Evolutionary conservation across 495 filamentous ascomycete genomes (phyloP).

Genomic region (Penicillium coffeae): DNA sequence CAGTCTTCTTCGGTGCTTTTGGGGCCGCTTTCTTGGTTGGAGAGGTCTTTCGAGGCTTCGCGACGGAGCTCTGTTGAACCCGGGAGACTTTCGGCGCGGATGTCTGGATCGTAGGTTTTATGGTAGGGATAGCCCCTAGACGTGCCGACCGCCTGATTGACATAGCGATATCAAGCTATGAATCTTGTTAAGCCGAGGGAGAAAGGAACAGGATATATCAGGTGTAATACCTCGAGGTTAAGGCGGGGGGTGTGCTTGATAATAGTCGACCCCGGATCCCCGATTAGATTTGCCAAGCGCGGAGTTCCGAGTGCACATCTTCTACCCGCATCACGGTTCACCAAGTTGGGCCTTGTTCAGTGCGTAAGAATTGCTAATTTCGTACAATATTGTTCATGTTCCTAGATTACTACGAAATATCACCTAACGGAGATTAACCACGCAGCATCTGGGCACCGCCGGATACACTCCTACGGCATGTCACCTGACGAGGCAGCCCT

Average conservation of each 20-base stretch:
- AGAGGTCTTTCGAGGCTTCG: constrained; percentile 30
- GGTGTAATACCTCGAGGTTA: not conserved
- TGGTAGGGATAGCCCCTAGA: constrained; percentile 41
- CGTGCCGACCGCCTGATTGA: constrained; percentile 57
- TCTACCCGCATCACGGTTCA: not conserved
- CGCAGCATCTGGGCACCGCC: no score
- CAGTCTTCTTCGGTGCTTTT: constrained; percentile 9
- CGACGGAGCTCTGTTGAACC: constrained; percentile 27
- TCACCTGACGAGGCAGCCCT: no score
- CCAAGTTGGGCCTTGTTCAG: no score
- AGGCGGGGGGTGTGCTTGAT: not conserved
- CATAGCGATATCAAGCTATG: constrained; percentile 34
- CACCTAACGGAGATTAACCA: no score
- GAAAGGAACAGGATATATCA: not conserved
- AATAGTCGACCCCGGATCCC: constrained; percentile 3
- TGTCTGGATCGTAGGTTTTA: constrained; percentile 32
- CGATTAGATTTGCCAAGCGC: constrained; percentile 7
- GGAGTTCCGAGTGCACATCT: not conserved
- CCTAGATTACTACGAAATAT: no score
- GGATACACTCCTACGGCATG: no score
- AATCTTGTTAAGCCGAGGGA: not conserved
- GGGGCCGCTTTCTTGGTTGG: constrained; percentile 13
- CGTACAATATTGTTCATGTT: no score
- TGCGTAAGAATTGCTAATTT: no score
- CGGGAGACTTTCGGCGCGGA: constrained; percentile 18